Evolutionary conservation across 345 rosid species (phyloP).

Genomic region (Eutrema japonicum): DNA sequence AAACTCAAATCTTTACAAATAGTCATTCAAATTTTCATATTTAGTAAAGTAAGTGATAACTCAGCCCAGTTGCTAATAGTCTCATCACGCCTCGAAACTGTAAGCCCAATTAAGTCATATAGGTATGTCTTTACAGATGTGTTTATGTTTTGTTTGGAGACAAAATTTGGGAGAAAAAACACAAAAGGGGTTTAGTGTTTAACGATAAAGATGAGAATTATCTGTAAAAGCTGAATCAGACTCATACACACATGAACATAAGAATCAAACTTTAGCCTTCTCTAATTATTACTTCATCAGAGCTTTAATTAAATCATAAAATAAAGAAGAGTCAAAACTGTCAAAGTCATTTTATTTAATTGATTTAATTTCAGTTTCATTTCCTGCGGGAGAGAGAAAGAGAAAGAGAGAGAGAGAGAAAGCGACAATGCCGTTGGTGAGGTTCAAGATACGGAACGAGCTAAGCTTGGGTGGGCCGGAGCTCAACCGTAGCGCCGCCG

Average conservation of each 20-base stretch:
- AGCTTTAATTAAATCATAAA: constrained; percentile 31
- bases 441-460: constrained; percentile 81
- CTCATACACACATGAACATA: constrained; percentile 27
- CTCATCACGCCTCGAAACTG: neutral
- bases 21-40: too few relatives aligned
- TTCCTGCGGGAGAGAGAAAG: constrained; percentile 18
- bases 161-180: neutral
- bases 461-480: constrained; percentile 68
- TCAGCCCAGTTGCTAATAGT: neutral
- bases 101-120: constrained; percentile 14
- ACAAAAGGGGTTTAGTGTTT: neutral
- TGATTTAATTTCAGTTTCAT: constrained; percentile 9
- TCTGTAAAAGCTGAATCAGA: constrained; percentile 41
- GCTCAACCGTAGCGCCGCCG: constrained; percentile 56
- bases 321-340: constrained; percentile 19
- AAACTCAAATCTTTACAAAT: too few relatives aligned
- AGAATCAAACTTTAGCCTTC: constrained; percentile 39
- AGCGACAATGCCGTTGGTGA: constrained; percentile 76
- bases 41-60: neutral
- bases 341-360: constrained; percentile 10
- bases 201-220: constrained; percentile 21
- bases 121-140: neutral
- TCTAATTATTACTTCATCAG: constrained; percentile 33
- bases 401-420: neutral
- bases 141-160: neutral